Evolutionary conservation across 768 basidiomycete genomes (phyloP).

Genomic region (Phanerochaete carnosa): DNA sequence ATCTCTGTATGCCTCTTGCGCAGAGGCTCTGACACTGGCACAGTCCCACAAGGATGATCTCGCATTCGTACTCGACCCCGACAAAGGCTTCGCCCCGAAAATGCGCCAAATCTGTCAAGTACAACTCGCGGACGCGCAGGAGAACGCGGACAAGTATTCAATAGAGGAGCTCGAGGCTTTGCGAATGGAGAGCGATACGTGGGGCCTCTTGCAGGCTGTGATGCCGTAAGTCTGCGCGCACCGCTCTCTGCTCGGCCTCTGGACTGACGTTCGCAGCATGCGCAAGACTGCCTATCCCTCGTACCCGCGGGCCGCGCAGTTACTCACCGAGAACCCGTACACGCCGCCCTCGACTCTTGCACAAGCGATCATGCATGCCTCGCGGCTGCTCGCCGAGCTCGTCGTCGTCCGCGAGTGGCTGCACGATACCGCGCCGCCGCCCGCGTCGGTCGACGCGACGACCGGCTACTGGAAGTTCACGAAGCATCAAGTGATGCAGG

Average conservation of each 20-base stretch:
- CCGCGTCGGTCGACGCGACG: slow-evolving; percentile 61
- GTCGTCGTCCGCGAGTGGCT: slow-evolving; percentile 87
- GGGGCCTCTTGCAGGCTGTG: slow-evolving; percentile 75
- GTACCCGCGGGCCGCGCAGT: slow-evolving; percentile 45
- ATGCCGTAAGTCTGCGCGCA: slow-evolving; percentile 53
- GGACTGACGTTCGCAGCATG: slow-evolving; percentile 37
- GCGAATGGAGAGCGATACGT: slow-evolving; percentile 76
- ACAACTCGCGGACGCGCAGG: slow-evolving; percentile 53
- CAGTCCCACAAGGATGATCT: slow-evolving; percentile 56
- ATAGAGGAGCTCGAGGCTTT: slow-evolving; percentile 59
- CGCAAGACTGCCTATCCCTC: slow-evolving; percentile 59
- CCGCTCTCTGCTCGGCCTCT: background rate
- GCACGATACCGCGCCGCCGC: slow-evolving; percentile 68
- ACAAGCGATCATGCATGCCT: slow-evolving; percentile 66
- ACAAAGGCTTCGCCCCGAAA: slow-evolving; percentile 67
- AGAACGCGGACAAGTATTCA: slow-evolving; percentile 34
- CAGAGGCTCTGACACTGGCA: slow-evolving; percentile 59
- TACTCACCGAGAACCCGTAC: slow-evolving; percentile 75
- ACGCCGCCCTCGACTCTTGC: slow-evolving; percentile 75
- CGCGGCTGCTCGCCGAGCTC: slow-evolving; percentile 69
- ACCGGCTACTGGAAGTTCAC: slow-evolving; percentile 87
- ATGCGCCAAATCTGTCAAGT: slow-evolving; percentile 49
- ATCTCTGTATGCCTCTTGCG: slow-evolving; percentile 61
- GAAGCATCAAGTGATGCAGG: slow-evolving; percentile 68
- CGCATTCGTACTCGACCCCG: slow-evolving; percentile 58